Conservation (phyloP, 371 early-diverging fungal species). For the Mortierella sp. region DNA sequence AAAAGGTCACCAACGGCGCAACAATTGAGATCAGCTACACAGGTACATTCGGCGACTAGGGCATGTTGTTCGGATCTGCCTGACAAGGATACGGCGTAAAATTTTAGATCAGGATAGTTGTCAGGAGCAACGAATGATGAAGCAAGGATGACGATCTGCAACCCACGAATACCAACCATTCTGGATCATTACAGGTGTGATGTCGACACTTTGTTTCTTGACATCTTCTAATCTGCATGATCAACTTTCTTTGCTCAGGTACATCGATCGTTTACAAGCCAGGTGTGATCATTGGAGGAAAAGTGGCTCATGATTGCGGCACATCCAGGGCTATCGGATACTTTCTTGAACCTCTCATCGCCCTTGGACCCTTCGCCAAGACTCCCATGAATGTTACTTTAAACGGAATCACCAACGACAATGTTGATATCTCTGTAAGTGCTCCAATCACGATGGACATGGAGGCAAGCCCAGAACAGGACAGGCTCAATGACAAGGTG, state of each 20-base stretch:
- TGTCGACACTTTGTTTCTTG: too few relatives aligned
- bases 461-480: not conserved
- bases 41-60: constrained; percentile 57
- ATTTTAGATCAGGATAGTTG: not conserved
- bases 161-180: too few relatives aligned
- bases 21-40: constrained; percentile 93
- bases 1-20: constrained; percentile 93
- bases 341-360: constrained; percentile 90
- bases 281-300: constrained; percentile 91
- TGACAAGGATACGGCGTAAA: not conserved
- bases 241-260: constrained; percentile 54
- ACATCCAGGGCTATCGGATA: constrained; percentile 86
- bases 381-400: constrained; percentile 81
- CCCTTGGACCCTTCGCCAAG: constrained; percentile 94
- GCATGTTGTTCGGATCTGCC: too few relatives aligned
- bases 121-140: too few relatives aligned
- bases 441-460: not conserved
- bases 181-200: too few relatives aligned
- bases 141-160: too few relatives aligned
- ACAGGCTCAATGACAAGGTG: not conserved
- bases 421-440: constrained; percentile 80
- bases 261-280: constrained; percentile 89
- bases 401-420: constrained; percentile 94
- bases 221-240: too few relatives aligned
- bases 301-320: constrained; percentile 86